Evolutionary conservation across 495 filamentous ascomycete genomes (phyloP).

Genomic region (Hypoxylon crocopeplum): DNA sequence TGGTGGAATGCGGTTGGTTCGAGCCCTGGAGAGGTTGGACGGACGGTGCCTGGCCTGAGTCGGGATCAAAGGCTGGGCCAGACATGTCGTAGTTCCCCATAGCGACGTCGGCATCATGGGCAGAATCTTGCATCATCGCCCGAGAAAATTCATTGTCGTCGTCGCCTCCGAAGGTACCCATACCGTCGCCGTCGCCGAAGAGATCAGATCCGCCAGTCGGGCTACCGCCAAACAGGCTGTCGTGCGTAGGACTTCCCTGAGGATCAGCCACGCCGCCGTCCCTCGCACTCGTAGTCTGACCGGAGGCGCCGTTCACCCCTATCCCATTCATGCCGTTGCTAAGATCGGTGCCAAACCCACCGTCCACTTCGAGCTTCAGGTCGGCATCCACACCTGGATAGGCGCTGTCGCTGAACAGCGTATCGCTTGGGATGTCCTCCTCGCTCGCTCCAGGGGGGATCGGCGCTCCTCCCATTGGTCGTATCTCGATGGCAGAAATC

Average conservation of each 20-base stretch:
- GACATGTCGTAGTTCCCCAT: slow-evolving; percentile 41
- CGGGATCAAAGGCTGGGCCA: slow-evolving; percentile 33
- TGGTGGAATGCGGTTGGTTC: slow-evolving; percentile 12
- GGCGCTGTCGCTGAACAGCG: slow-evolving; percentile 62
- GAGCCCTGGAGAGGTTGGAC: slow-evolving; percentile 24
- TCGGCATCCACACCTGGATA: slow-evolving; percentile 42
- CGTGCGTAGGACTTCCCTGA: slow-evolving; percentile 72
- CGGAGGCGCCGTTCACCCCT: slow-evolving; percentile 28
- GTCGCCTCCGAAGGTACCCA: slow-evolving; percentile 70
- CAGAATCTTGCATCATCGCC: slow-evolving; percentile 69
- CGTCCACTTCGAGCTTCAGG: slow-evolving; percentile 25
- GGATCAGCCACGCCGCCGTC: slow-evolving; percentile 45
- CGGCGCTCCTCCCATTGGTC: slow-evolving; percentile 76
- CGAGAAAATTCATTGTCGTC: slow-evolving; percentile 88
- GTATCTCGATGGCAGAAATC: slow-evolving; percentile 84
- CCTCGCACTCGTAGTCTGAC: slow-evolving; percentile 34
- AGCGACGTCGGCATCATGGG: slow-evolving; percentile 48
- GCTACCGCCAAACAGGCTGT: slow-evolving; percentile 68
- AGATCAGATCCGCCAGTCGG: slow-evolving; percentile 65
- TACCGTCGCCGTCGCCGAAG: slow-evolving; percentile 65
- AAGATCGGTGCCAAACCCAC: slow-evolving; percentile 10
- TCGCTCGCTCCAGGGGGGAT: slow-evolving; percentile 76
- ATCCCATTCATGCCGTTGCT: slow-evolving; percentile 18
- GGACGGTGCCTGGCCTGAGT: slow-evolving; percentile 19
- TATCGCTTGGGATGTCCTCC: slow-evolving; percentile 63